Evolutionary conservation across 208 protist species (phyloP).

Genomic region (Leishmania turanica): DNA sequence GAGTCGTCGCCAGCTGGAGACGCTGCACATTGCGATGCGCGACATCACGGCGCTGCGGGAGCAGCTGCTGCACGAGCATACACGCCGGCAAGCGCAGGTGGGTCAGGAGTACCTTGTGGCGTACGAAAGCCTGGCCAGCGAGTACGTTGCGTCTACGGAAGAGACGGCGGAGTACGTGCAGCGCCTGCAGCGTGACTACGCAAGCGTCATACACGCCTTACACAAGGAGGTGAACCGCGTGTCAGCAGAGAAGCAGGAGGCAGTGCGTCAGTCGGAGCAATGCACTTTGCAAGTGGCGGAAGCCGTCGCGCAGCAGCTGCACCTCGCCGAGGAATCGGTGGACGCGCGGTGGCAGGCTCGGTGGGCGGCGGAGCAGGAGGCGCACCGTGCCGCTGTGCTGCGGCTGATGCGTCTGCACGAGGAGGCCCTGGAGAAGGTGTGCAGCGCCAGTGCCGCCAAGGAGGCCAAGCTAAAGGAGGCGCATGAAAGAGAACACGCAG

Average conservation of each 20-base stretch:
- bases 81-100: slow-evolving; percentile 38
- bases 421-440: slow-evolving; percentile 21
- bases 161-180: slow-evolving; percentile 32
- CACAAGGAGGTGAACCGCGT: slow-evolving; percentile 32
- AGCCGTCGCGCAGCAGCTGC: slow-evolving; percentile 19
- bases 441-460: slow-evolving; percentile 29
- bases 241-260: slow-evolving; percentile 29
- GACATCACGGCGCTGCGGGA: slow-evolving; percentile 57
- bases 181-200: slow-evolving; percentile 40
- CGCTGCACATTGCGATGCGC: slow-evolving; percentile 53
- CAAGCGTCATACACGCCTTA: slow-evolving; percentile 23
- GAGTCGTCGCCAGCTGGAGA: slow-evolving; percentile 38
- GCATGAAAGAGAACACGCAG: slow-evolving; percentile 37
- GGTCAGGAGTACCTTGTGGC: slow-evolving; percentile 34
- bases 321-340: slow-evolving; percentile 16
- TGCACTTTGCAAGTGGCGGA: background rate
- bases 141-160: slow-evolving; percentile 29
- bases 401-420: slow-evolving; percentile 1
- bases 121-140: slow-evolving; percentile 33
- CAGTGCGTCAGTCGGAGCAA: slow-evolving; percentile 19
- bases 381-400: slow-evolving; percentile 15
- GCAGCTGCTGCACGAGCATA: slow-evolving; percentile 41
- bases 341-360: slow-evolving; percentile 36
- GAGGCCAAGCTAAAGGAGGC: slow-evolving; percentile 16
- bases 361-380: slow-evolving; percentile 32